Percentiles rank a stretch among this genome's conserved stretches.
Conservation (phyloP, 1,284 basidiomycete species). For the Neolentinus lepideus region DNA sequence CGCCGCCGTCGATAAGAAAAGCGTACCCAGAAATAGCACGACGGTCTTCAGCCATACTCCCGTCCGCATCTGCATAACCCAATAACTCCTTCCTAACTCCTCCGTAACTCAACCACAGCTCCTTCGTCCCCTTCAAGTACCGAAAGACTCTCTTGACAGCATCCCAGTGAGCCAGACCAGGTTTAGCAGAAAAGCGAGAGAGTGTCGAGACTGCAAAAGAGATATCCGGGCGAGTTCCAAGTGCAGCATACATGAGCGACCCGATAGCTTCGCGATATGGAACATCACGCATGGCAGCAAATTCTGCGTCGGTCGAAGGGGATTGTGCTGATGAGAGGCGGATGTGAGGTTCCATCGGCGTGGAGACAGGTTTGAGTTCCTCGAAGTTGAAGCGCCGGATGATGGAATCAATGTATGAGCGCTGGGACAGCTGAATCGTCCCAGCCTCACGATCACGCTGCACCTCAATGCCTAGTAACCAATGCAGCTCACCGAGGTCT, state of each 20-base stretch:
- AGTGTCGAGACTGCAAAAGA: conserved; percentile 14
- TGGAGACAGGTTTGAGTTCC: conserved; percentile 17
- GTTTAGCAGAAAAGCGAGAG: conserved; percentile 11
- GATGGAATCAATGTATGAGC: conserved; percentile 16
- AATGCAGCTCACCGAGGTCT: conserved; percentile 13
- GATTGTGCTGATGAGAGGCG: too few relatives aligned
- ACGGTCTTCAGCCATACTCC: conserved; percentile 9
- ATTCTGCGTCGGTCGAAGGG: conserved; percentile 10
- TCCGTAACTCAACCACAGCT: conserved; percentile 10
- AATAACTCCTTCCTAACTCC: not conserved
- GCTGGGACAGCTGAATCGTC: conserved; percentile 18
- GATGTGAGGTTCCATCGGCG: too few relatives aligned
- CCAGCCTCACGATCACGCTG: conserved; percentile 4
- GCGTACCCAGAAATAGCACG: conserved; percentile 14
- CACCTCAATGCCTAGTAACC: conserved; percentile 22
- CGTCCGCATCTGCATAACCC: conserved; percentile 17
- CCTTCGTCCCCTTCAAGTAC: conserved; percentile 15
- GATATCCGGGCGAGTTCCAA: conserved; percentile 17
- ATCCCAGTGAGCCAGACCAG: conserved; percentile 12
- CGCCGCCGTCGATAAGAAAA: conserved; percentile 13
- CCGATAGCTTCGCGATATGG: conserved; percentile 18
- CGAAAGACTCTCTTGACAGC: conserved; percentile 14
- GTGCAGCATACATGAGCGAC: conserved; percentile 11
- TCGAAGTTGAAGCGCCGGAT: conserved; percentile 17
- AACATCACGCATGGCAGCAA: conserved; percentile 16